phyloP scores from a whole-genome alignment of 2,329 filamentous ascomycete genomes.

The Didymella exigua region DNA sequence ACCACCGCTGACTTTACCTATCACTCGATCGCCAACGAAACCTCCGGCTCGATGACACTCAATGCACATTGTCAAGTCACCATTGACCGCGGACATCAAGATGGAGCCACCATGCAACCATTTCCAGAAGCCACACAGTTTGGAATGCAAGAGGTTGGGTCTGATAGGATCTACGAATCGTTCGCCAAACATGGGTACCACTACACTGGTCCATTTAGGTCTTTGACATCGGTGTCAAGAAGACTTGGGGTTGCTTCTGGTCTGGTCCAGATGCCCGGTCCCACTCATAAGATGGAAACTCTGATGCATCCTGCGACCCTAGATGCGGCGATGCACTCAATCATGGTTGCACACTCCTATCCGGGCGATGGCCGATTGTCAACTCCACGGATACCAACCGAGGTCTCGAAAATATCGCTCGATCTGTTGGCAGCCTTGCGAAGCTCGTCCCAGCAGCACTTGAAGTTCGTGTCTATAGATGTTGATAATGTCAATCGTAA shows the following conservation, averaged over 20 bases:
- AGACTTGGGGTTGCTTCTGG: constrained; percentile 2
- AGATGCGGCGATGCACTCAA: constrained; percentile 42
- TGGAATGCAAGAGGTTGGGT: neutral
- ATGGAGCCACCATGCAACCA: neutral
- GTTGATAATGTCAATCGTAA: neutral
- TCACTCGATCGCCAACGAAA: neutral
- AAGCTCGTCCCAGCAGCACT: neutral
- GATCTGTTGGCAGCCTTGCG: constrained; percentile 6
- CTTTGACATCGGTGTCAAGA: constrained; percentile 2
- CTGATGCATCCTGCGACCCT: constrained; percentile 36
- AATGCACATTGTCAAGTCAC: neutral
- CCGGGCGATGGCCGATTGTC: constrained; percentile 36
- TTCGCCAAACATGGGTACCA: constrained; percentile 2
- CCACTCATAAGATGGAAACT: neutral
- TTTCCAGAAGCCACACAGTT: neutral
- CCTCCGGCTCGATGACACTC: neutral
- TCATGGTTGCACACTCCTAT: constrained; percentile 36
- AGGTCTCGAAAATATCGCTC: neutral
- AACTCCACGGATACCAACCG: constrained; percentile 14
- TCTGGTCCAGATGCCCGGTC: neutral
- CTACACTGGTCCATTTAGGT: constrained; percentile 2
- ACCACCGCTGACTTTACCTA: neutral
- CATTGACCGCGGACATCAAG: neutral
- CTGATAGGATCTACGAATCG: neutral
- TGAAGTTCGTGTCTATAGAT: neutral